phyloP scores from a whole-genome alignment of 2,329 filamentous ascomycete genomes.

The Xylariaceae sp. region DNA sequence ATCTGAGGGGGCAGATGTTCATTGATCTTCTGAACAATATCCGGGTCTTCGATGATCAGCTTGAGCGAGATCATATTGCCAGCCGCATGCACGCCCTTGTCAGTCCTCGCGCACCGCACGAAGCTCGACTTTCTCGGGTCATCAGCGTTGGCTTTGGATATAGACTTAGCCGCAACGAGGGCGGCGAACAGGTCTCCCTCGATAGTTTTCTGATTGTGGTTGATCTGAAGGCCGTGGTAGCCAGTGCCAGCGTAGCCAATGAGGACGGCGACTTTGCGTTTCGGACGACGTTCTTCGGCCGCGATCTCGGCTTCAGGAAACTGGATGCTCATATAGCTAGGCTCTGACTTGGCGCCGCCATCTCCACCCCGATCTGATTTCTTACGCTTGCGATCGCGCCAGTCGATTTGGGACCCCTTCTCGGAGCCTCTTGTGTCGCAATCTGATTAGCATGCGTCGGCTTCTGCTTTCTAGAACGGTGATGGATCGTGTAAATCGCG shows the following conservation, averaged over 20 bases:
- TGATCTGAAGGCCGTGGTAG: conserved; percentile 96
- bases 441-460: conserved; percentile 43
- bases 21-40: conserved; percentile 90
- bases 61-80: conserved; percentile 95
- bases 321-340: conserved; percentile 53
- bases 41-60: conserved; percentile 86
- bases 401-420: conserved; percentile 42
- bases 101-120: conserved; percentile 88
- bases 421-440: conserved; percentile 47
- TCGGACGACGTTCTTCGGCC: conserved; percentile 79
- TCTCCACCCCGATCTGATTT: conserved; percentile 39
- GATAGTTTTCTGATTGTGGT: conserved; percentile 79
- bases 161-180: conserved; percentile 85
- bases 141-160: conserved; percentile 93
- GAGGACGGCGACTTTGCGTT: conserved; percentile 93
- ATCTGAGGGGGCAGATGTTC: conserved; percentile 80
- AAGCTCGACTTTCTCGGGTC: conserved; percentile 96
- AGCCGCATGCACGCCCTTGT: conserved; percentile 95
- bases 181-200: conserved; percentile 93
- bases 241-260: conserved; percentile 94
- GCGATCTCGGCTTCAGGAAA: conserved; percentile 77
- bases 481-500: neutral
- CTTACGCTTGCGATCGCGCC: conserved; percentile 52
- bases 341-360: conserved; percentile 33
- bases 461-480: conserved; percentile 15